Conservation (phyloP, 345 rosid species). For the Nasturtium officinale region DNA sequence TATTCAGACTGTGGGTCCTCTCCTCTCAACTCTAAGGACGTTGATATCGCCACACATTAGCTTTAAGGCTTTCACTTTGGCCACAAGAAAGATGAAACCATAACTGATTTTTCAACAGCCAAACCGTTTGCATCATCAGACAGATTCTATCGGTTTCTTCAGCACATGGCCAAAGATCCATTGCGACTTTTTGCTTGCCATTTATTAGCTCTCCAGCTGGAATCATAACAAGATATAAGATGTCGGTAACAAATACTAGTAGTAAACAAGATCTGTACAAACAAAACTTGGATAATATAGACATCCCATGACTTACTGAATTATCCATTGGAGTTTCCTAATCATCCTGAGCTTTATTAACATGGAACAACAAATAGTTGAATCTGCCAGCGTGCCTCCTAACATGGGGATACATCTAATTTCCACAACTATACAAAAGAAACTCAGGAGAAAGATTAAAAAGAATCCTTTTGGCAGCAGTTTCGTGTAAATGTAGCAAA, state of each 20-base stretch:
- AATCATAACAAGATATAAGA: not conserved
- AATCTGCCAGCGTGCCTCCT: conserved; percentile 22
- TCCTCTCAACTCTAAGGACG: not conserved
- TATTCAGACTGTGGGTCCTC: not conserved
- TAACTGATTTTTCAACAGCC: not conserved
- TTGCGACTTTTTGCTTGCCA: not conserved
- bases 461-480: conserved; percentile 32
- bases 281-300: conserved; percentile 6
- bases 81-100: not conserved
- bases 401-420: conserved; percentile 23
- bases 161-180: not conserved
- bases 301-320: conserved; percentile 19
- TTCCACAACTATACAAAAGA: conserved; percentile 36
- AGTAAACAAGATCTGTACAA: not conserved
- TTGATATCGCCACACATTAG: not conserved
- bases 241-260: not conserved
- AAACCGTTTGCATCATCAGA: not conserved
- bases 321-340: conserved; percentile 20
- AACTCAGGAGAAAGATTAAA: conserved; percentile 26
- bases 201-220: conserved; percentile 14
- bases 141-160: not conserved
- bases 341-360: conserved; percentile 33
- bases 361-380: conserved; percentile 38
- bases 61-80: not conserved
- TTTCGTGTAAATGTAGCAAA: conserved; percentile 27